Conservation (phyloP, 129 eudicot species). For the Artemisia tridentata region DNA sequence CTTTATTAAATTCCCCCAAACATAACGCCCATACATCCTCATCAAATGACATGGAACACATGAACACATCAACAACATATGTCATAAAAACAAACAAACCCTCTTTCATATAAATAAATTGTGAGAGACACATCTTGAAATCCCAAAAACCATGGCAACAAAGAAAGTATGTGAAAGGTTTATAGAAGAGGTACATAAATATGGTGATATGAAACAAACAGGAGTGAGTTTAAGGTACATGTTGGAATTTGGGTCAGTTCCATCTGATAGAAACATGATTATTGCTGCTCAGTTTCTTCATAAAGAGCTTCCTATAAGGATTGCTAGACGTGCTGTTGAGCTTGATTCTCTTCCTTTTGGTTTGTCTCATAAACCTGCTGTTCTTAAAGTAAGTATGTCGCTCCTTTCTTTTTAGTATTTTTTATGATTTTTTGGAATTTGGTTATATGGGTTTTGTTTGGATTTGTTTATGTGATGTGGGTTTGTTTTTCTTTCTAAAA, state of each 20-base stretch:
- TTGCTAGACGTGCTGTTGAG: constrained; percentile 82
- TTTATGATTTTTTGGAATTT: not conserved
- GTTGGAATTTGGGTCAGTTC: constrained; percentile 91
- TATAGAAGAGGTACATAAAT: constrained; percentile 68
- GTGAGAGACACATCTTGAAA: too few species aligned
- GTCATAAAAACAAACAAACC: too few species aligned
- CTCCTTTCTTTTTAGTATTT: constrained; percentile 5
- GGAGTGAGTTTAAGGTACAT: constrained; percentile 86
- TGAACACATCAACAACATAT: too few species aligned
- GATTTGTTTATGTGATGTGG: not conserved
- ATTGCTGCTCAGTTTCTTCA: constrained; percentile 86
- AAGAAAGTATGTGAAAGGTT: constrained; percentile 45
- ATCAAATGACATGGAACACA: too few species aligned
- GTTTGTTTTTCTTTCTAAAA: not conserved
- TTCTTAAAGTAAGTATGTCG: constrained; percentile 68
- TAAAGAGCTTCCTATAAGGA: constrained; percentile 84
- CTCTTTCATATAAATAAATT: too few species aligned
- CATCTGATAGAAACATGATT: constrained; percentile 60
- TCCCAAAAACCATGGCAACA: constrained; percentile 49
- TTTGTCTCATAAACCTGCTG: constrained; percentile 74
- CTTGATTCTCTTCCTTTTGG: constrained; percentile 83
- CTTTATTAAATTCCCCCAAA: too few species aligned
- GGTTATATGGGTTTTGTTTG: not conserved
- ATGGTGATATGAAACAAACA: constrained; percentile 80
- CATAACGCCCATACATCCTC: too few species aligned